These are phyloP conservation scores for Phytopythium sindhum DNA, from an alignment of 352 stramenopile species.

Conservation along the genomic window DNA sequence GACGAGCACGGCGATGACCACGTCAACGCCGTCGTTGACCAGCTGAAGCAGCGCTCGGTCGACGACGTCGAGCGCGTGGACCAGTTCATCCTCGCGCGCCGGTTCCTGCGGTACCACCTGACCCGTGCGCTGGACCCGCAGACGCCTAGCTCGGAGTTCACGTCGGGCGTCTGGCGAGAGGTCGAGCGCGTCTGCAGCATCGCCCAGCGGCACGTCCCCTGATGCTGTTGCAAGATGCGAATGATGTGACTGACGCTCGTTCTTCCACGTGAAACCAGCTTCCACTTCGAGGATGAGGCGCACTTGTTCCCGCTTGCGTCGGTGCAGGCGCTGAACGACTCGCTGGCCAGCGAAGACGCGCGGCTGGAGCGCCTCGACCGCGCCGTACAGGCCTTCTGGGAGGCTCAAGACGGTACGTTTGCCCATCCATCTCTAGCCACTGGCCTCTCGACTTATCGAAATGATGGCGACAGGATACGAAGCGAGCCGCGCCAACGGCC, in stretches of 20 bases:
- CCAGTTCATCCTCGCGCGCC: conserved; percentile 49
- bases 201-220: conserved; percentile 35
- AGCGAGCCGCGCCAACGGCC: conserved; percentile 2
- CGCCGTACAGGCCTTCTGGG: conserved; percentile 27
- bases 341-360: conserved; percentile 29
- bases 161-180: conserved; percentile 17
- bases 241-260: background rate
- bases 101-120: conserved; percentile 51
- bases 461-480: background rate
- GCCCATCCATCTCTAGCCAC: background rate
- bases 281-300: conserved; percentile 61
- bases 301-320: conserved; percentile 61
- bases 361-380: conserved; percentile 35
- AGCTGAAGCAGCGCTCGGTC: conserved; percentile 7
- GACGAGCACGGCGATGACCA: conserved; percentile 13
- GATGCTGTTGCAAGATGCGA: background rate
- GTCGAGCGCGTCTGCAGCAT: conserved; percentile 46
- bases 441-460: background rate
- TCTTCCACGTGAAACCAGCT: conserved; percentile 16
- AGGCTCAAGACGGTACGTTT: conserved; percentile 26
- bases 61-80: conserved; percentile 55
- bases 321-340: conserved; percentile 27
- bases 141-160: conserved; percentile 16
- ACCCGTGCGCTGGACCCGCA: conserved; percentile 18
- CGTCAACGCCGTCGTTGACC: background rate